Base-by-base conservation (phyloP, 257 asterid genomes). In the Penstemon newberryi region DNA sequence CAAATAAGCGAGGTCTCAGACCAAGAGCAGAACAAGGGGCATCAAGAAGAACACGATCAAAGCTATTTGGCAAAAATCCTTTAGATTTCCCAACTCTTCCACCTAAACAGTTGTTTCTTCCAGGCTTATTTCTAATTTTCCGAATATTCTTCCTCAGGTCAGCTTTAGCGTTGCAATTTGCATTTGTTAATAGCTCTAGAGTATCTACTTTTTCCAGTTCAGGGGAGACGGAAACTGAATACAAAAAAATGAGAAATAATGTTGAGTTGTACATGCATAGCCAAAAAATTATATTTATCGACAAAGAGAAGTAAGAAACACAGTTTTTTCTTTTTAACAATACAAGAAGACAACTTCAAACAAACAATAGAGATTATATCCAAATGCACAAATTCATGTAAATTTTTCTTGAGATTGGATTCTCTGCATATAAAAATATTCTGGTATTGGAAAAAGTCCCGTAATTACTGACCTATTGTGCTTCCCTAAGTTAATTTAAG, bases 11-110 rank as follows among this genome's bases (percentile, higher is more conserved):
- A 75, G 99, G 99, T 70, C 99, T 80, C 77, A 93, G 80, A 74
- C 99, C 99, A 82, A 93, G 96, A 67, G 99, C 99, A 59, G 99
- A 93, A 77, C 99, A 93, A 77, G 99, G 99, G 80, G 96, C 99
- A 84, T 93, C 99, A 52, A 93, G 92, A 57, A 93, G 97, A 80
- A 93, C 97, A 47, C 99, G 96, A 44, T 93, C 96, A 83, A 93
- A 93, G 82, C 90, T 85, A 83, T 87, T 84, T 7, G 96, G 95
- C 38, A 82, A 75, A 81, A 93, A 93, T 46, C 99, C 99, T 80
- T 80, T 74, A 13, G 83, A 88, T 72, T 79, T 88, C 76, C 87
- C 96, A 57, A 83, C 97, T 74, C 94, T 80, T 66, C 71, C 96
- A 69, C 99, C 99, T 63, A 77, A 51, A 43, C 82, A 33, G 74